Conservation (phyloP, 2,329 filamentous ascomycete species). For the Colletotrichum sp. region DNA sequence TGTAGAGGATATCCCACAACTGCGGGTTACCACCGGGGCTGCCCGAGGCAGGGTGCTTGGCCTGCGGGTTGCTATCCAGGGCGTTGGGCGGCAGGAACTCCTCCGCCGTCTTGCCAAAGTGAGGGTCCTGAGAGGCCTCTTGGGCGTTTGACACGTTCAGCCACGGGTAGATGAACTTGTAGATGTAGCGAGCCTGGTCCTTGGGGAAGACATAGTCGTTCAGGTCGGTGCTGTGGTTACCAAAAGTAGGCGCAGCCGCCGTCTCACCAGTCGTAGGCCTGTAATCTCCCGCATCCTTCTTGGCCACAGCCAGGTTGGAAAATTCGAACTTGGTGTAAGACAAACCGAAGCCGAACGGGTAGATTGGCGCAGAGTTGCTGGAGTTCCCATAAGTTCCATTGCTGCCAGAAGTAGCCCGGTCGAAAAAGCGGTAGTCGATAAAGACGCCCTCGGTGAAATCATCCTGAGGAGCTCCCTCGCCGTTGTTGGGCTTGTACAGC, state of each 20-base stretch:
- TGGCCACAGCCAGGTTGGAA: slow-evolving; percentile 66
- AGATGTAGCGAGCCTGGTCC: slow-evolving; percentile 53
- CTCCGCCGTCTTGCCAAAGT: slow-evolving; percentile 63
- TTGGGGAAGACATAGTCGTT: slow-evolving; percentile 72
- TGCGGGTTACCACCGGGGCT: slow-evolving; percentile 67
- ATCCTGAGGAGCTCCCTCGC: slow-evolving; percentile 67
- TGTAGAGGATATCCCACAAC: slow-evolving; percentile 74
- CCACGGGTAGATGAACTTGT: slow-evolving; percentile 72
- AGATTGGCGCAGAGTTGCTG: slow-evolving; percentile 63
- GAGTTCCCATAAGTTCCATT: slow-evolving; percentile 12
- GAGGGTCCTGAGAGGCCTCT: slow-evolving; percentile 60
- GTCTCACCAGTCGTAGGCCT: slow-evolving; percentile 66
- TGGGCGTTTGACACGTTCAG: slow-evolving; percentile 65
- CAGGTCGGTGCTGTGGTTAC: slow-evolving; percentile 66
- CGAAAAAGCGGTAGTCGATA: slow-evolving; percentile 82
- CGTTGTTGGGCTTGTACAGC: slow-evolving; percentile 73
- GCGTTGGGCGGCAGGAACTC: slow-evolving; percentile 66
- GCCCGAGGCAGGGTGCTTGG: slow-evolving; percentile 53
- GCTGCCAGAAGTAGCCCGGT: slow-evolving; percentile 52
- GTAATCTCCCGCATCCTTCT: slow-evolving; percentile 57
- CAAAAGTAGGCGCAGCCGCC: slow-evolving; percentile 66
- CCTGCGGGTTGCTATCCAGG: slow-evolving; percentile 60
- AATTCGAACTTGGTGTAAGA: slow-evolving; percentile 83
- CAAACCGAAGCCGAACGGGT: slow-evolving; percentile 82
- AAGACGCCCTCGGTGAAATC: slow-evolving; percentile 80